Base-by-base conservation (phyloP, 345 rosid species). In the Lepidium aucheri region DNA sequence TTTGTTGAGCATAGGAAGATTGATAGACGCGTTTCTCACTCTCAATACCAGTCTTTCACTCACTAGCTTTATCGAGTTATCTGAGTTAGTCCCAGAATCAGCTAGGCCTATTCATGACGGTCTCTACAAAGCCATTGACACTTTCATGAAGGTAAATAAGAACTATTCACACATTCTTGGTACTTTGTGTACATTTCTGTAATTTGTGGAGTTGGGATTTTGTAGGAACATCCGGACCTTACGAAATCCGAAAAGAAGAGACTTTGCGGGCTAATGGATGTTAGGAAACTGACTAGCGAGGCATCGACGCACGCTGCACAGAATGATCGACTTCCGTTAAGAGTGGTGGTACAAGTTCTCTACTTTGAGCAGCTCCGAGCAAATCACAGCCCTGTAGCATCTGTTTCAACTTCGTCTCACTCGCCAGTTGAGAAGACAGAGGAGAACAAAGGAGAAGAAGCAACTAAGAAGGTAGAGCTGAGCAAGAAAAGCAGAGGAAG, bases 301-400 rank as follows among this genome's bases (percentile, higher is more conserved):
- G 90, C 94, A 14, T 89, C 95, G 0, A 80, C 80, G 77, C 96
- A 87, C 46, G 97, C 97, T 12, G 97, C 97, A 0, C 98, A 87
- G 78, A 92, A 89, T 11, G 97, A 90, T n/a, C 70, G 78, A 6
- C 93, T 92, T n/a, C 98, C 98, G 0, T 82, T 92, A 7, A 82
- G 98, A 3, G 86, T 89, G 17, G 90, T 92, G 1, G 97, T 92
- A 47, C 98, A 92, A 80, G 96, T 92, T 59, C 88, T 92, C 52
- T 92, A 79, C 75, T 87, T 85, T 22, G 97, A 89, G 84, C 98
- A 90, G 79, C 83, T 85, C 10, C 77, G 93, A 65, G 85, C 79
- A 9, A 82, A 87, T 34, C 73, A 79, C 5, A 80, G 81, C 39
- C 82, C 81, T 2, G 80, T 61, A 1, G 67, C 42, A 54, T 75